Base-by-base conservation (phyloP, 805 yeast species). In the Sugiyamaella floridensis region DNA sequence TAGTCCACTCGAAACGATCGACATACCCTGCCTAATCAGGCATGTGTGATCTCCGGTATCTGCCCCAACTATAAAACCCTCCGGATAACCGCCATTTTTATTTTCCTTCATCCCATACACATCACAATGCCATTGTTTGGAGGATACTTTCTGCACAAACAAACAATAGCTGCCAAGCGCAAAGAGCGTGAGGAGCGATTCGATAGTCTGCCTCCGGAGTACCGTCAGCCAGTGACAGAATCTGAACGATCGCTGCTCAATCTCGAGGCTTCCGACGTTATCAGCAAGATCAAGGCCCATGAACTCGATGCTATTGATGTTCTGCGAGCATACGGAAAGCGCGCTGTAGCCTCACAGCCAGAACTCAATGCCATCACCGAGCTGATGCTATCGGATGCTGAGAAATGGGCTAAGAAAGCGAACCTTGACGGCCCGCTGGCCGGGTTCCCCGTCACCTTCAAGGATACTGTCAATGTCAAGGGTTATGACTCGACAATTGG, bases 301-400 rank as follows among this genome's bases (percentile, higher is more conserved):
- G 71, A 76, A 42, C 62, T 77, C 52, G 59, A 77, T 22, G 74
- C 87, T 0, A 76, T 73, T 4, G 74, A 76, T 40, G 81, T 82
- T 16, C 73, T 79, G 57, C 76, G 71, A 59, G 88, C 89, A 0
- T 84, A 76, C 61, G 84, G 83, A 42, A 85, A 82, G 60, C 72
- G 81, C 52, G 83, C 89, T 2, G 74, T 81, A 15, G 72, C 80
- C 51, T 80, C 83, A 2, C 88, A 86, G 55, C 81, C 80, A 58
- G 75, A 80, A 60, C 79, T 83, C 54, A 78, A 80, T 56, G 76
- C 80, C 61, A 72, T 80, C 32, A 74, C 83, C 67, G 85, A 82
- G 53, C 73, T 86, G 51, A 72, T 85, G 67, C 76, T 83, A 58
- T 75, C 79, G 43, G 86, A 82, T 56, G 90, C 85, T n/a, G 79